These are phyloP conservation scores for Alternaria conjuncta DNA, from an alignment of 2,329 filamentous ascomycete species.

Conservation along the genomic window DNA sequence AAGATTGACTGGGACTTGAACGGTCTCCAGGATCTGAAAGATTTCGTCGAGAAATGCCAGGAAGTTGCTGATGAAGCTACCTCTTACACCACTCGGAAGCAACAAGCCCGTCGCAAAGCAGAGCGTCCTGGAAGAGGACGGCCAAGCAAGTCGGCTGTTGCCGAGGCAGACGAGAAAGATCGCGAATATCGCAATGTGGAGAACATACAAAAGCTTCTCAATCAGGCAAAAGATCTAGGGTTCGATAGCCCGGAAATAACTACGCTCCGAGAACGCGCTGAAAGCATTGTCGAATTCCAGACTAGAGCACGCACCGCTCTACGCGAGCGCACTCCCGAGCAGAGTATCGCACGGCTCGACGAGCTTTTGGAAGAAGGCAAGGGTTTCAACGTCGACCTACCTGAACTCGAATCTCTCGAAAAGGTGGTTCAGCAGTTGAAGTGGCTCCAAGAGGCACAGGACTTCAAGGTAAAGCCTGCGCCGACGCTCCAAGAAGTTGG, in stretches of 20 bases:
- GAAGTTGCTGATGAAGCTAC: conserved; percentile 98
- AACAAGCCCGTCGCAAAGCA: conserved; percentile 94
- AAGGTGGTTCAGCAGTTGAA: conserved; percentile 82
- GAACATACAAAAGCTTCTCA: conserved; percentile 84
- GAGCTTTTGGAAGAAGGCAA: conserved; percentile 90
- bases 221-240: conserved; percentile 82
- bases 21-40: conserved; percentile 79
- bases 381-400: conserved; percentile 88
- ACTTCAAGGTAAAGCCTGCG: conserved; percentile 64
- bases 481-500: conserved; percentile 79
- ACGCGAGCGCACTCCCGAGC: conserved; percentile 57
- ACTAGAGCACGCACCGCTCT: conserved; percentile 74
- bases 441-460: conserved; percentile 82
- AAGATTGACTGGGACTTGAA: conserved; percentile 90
- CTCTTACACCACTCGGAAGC: conserved; percentile 94
- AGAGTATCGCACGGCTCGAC: conserved; percentile 76
- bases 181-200: conserved; percentile 86
- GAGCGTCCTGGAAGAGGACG: conserved; percentile 83
- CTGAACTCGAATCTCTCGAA: conserved; percentile 83
- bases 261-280: conserved; percentile 82
- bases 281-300: conserved; percentile 85
- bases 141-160: conserved; percentile 65
- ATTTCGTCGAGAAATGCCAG: conserved; percentile 94
- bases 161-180: conserved; percentile 83
- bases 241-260: conserved; percentile 94